Conservation (phyloP, 768 basidiomycete species). For the Fistulinella prunicolor region DNA sequence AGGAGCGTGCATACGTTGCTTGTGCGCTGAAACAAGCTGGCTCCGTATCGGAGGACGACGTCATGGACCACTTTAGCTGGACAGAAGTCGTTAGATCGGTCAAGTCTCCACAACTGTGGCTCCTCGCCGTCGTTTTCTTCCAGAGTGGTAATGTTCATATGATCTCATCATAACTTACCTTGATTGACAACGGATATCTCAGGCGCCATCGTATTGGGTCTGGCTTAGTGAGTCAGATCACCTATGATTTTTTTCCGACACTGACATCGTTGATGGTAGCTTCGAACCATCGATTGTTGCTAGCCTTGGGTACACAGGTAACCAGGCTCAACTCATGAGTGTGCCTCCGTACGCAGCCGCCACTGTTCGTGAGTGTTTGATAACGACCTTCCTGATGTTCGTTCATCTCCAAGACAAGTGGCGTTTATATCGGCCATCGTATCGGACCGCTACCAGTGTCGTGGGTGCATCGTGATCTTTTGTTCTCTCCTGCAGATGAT, state of each 20-base stretch:
- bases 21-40: constrained; percentile 19
- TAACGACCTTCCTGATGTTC: not conserved
- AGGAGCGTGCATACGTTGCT: constrained; percentile 50
- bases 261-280: constrained; percentile 40
- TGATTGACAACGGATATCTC: not conserved
- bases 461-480: constrained; percentile 47
- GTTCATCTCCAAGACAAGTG: constrained; percentile 25
- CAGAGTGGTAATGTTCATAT: constrained; percentile 42
- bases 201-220: not conserved
- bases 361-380: constrained; percentile 47
- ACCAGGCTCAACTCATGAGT: constrained; percentile 58
- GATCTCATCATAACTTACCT: not conserved
- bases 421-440: constrained; percentile 42
- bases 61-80: constrained; percentile 55
- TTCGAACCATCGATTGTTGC: constrained; percentile 73
- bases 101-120: constrained; percentile 52
- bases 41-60: constrained; percentile 39
- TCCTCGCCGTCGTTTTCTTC: constrained; percentile 51
- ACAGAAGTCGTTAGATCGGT: constrained; percentile 48
- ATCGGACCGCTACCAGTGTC: constrained; percentile 51
- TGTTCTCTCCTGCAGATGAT: constrained; percentile 42
- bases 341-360: constrained; percentile 45
- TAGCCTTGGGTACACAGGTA: constrained; percentile 53
- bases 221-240: not conserved
- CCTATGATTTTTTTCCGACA: constrained; percentile 28